A percentile compares a stretch with the other conserved stretches of the same genome.
Conservation (phyloP, 2,329 filamentous ascomycete species). For the Clonostachys sp. region DNA sequence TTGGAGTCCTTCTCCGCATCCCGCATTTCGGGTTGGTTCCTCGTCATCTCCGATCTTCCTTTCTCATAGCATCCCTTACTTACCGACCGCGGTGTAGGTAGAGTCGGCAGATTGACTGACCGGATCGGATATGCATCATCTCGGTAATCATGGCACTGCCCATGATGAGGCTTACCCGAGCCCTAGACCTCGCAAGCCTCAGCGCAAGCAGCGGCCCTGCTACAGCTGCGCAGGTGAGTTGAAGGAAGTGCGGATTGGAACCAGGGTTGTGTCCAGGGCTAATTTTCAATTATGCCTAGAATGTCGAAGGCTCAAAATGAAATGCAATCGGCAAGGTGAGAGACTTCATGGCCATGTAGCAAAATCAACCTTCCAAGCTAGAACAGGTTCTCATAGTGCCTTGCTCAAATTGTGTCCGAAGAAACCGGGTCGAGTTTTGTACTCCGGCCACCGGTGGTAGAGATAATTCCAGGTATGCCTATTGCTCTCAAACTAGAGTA, state of each 20-base stretch:
- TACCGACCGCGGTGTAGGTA: too few relatives aligned
- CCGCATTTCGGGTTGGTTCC: too few relatives aligned
- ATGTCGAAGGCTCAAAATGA: background rate
- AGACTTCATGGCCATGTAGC: background rate
- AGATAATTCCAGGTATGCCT: too few relatives aligned
- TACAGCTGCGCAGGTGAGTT: background rate
- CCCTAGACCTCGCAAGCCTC: background rate
- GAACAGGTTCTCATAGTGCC: background rate
- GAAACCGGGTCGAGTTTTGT: background rate
- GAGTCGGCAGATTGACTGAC: too few relatives aligned
- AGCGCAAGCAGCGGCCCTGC: background rate
- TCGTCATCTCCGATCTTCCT: too few relatives aligned
- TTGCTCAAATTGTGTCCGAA: background rate
- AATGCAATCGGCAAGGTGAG: background rate
- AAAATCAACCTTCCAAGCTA: background rate
- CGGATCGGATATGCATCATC: too few relatives aligned
- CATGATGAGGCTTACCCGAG: too few relatives aligned
- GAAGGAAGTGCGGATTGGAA: background rate
- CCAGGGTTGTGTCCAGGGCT: too few relatives aligned
- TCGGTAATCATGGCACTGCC: too few relatives aligned
- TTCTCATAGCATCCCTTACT: too few relatives aligned
- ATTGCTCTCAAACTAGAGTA: too few relatives aligned
- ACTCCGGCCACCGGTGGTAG: background rate
- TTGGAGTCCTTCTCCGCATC: too few relatives aligned
- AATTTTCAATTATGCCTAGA: background rate